A percentile compares a stretch with the other conserved stretches of the same genome.
These are phyloP conservation scores for Micromonas commoda DNA, from an alignment of 139 green algal genomes.

Conservation along the genomic window DNA sequence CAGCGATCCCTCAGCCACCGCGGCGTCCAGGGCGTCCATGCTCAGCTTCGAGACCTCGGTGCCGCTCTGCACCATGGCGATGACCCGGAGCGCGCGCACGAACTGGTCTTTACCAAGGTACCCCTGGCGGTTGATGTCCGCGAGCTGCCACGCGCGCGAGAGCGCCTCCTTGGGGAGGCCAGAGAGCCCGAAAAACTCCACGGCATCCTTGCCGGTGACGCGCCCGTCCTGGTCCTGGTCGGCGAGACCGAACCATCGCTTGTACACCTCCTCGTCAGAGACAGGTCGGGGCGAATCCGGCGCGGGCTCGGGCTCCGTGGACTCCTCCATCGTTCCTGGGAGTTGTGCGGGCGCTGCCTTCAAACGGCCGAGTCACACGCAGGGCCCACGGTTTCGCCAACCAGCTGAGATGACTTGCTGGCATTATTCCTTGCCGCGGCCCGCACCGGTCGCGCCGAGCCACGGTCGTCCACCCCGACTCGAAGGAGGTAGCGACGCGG, in stretches of 20 bases:
- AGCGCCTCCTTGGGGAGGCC: constrained; percentile 64
- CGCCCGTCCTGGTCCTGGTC: constrained; percentile 50
- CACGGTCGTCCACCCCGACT: too few relatives aligned
- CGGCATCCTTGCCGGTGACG: constrained; percentile 61
- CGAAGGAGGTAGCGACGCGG: too few relatives aligned
- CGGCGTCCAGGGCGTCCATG: not conserved
- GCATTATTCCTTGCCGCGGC: too few relatives aligned
- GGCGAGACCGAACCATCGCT: not conserved
- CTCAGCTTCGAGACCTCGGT: not conserved
- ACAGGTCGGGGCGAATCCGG: too few relatives aligned
- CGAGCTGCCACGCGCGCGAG: constrained; percentile 49
- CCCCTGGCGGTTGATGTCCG: constrained; percentile 53
- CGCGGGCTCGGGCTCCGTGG: too few relatives aligned
- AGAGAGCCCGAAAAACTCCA: constrained; percentile 72
- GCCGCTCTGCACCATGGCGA: constrained; percentile 40
- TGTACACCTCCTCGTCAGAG: not conserved
- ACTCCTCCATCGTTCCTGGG: too few relatives aligned
- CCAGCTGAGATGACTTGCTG: too few relatives aligned
- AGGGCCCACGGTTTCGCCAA: too few relatives aligned
- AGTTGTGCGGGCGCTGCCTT: too few relatives aligned
- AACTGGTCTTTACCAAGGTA: constrained; percentile 71
- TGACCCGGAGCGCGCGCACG: constrained; percentile 41
- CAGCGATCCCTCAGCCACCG: not conserved
- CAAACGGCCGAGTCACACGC: too few relatives aligned
- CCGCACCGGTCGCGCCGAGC: too few relatives aligned